Percentiles rank a stretch among this genome's conserved stretches.
phyloP scores from a whole-genome alignment of 495 filamentous ascomycete genomes.

The Aspergillus nidulans region DNA sequence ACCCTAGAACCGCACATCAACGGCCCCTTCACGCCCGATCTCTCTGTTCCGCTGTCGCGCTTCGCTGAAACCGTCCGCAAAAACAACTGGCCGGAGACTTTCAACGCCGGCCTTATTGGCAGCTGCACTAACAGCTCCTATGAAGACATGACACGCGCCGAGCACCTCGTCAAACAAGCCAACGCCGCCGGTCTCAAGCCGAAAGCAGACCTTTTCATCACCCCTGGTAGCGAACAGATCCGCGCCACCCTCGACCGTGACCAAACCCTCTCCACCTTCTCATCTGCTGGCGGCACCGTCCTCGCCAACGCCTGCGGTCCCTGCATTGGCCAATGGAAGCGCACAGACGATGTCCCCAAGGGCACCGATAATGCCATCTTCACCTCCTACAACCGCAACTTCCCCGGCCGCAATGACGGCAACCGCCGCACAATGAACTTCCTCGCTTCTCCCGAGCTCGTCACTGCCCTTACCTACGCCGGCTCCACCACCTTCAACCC shows the following conservation, averaged over 20 bases:
- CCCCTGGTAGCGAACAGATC: slow-evolving; percentile 96
- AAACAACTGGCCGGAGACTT: slow-evolving; percentile 94
- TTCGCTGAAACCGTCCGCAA: slow-evolving; percentile 90
- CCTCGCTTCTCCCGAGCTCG: slow-evolving; percentile 90
- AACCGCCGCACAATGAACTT: slow-evolving; percentile 98
- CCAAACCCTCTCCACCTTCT: slow-evolving; percentile 83
- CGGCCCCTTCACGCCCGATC: slow-evolving; percentile 98
- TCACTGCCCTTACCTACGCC: slow-evolving; percentile 92
- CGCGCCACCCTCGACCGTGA: slow-evolving; percentile 93
- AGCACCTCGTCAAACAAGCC: slow-evolving; percentile 92
- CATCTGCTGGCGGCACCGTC: slow-evolving; percentile 85
- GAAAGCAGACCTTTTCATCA: slow-evolving; percentile 90
- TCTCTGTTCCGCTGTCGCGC: slow-evolving; percentile 95
- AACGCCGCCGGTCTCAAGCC: slow-evolving; percentile 91
- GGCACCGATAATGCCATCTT: slow-evolving; percentile 92
- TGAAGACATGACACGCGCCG: slow-evolving; percentile 96
- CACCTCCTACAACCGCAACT: slow-evolving; percentile 97
- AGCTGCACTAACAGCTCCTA: slow-evolving; percentile 99
- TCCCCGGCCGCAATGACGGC: slow-evolving; percentile 94
- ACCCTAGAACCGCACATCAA: slow-evolving; percentile 98
- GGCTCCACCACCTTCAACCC: slow-evolving; percentile 96
- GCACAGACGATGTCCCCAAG: slow-evolving; percentile 76
- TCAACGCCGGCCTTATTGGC: slow-evolving; percentile 90
- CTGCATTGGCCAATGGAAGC: slow-evolving; percentile 95
- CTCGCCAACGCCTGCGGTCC: slow-evolving; percentile 94